These are phyloP conservation scores for Apiotrichum akiyoshidainum DNA, from an alignment of 1,284 basidiomycete species.

Conservation along the genomic window DNA sequence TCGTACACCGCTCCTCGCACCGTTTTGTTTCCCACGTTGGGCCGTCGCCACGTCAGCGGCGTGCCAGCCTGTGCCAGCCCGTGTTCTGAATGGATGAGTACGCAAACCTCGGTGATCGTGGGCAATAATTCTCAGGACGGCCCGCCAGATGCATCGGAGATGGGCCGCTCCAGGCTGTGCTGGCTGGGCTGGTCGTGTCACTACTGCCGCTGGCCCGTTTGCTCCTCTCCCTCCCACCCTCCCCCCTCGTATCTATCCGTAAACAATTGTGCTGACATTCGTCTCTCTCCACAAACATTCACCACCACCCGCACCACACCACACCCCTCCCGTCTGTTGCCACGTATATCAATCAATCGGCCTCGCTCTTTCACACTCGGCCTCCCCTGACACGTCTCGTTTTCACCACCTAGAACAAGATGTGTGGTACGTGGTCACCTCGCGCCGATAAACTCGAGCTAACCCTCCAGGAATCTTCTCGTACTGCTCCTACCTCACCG, in stretches of 20 bases:
- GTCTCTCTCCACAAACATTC: too few relatives aligned
- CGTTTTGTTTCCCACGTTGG: neutral
- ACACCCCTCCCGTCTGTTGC: neutral
- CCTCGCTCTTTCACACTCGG: neutral
- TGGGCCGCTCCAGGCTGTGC: too few relatives aligned
- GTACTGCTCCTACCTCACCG: conserved; percentile 88
- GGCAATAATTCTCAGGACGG: neutral
- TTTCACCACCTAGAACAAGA: conserved; percentile 7
- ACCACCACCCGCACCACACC: too few relatives aligned
- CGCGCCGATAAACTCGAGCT: neutral
- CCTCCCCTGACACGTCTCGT: neutral
- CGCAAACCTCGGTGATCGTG: neutral
- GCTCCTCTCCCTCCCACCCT: neutral
- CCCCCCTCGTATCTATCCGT: neutral
- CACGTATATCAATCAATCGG: neutral
- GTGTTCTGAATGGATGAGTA: neutral
- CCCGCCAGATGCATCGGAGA: too few relatives aligned
- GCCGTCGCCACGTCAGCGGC: conserved; percentile 2
- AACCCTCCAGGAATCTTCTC: conserved; percentile 74
- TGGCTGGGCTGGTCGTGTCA: too few relatives aligned
- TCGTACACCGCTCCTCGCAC: neutral
- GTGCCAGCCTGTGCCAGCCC: neutral
- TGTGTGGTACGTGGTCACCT: conserved; percentile 19
- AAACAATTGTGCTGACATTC: too few relatives aligned
- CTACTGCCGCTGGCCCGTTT: too few relatives aligned